Evolutionary conservation across 331 rosid genomes (phyloP), one percentile per base, ranked within the genome.

Genomic region (Dryas integrifolia): DNA sequence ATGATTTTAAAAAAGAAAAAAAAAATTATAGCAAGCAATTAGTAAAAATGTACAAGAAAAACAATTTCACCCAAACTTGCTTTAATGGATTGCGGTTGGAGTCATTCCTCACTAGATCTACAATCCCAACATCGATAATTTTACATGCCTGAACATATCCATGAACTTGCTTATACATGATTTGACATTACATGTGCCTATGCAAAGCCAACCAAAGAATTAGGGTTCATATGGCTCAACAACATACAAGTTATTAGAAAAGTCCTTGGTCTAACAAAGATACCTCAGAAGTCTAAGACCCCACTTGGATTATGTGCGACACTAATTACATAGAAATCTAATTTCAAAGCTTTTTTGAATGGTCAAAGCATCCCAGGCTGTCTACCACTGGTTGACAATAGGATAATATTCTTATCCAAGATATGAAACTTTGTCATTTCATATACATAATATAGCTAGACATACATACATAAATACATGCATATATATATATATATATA

Each of bases 361-460:
- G 51, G 61, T 79, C 70, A 77, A 73, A 46, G 59, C 41, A 57
- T 43, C 45, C 41, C 40, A 51, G 65, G 71, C 72, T 63, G 58
- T 47, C 62, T 30, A 35, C 59, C 67, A 78, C 47, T 68, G 60
- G 48, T 48, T 82, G 79, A 50, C 38, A 70, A 18, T 63, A 39
- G 51, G 39, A 18, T 24, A 43, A 57, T 26, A 24, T 70, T 57
- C 56, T 57, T 13, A 56, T 70, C 30, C 26, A 70, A 4, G 9
- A 43, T 56, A 75, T 53, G 50, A 35, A 48, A 7, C 41, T 4
- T 12, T 58, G 35, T 30, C 35, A 30, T 30, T 30, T 35, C 56
- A 18, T 5, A 12, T 52, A 9, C 26, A 21, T 18, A 9, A 26
- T 66, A 66, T 26, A 16, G 14, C 18, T 24, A 56, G 9, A 47